phyloP scores from a whole-genome alignment of 805 yeast species.

The Metschnikowia cerradonensis region DNA sequence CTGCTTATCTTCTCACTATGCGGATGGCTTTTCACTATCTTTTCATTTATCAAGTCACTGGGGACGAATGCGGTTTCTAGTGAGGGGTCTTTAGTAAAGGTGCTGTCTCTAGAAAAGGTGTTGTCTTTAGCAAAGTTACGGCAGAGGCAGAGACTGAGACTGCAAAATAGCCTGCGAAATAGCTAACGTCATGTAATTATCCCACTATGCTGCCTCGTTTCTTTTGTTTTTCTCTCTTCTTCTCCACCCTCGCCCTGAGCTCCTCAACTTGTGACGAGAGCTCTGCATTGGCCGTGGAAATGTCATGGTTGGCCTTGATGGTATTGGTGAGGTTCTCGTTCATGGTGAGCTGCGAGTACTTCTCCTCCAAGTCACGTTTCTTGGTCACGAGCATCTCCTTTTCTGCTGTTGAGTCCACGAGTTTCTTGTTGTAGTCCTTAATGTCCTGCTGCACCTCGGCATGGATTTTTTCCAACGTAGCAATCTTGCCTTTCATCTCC shows the following conservation, averaged over 20 bases:
- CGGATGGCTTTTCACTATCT: no score
- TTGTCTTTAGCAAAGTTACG: no score
- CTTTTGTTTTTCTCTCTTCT: conserved; percentile 23
- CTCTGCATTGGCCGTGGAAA: conserved; percentile 29
- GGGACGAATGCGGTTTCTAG: no score
- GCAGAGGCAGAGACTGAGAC: no score
- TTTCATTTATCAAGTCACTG: no score
- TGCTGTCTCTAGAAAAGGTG: neutral
- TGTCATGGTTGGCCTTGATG: conserved; percentile 39
- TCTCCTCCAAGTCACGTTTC: conserved; percentile 18
- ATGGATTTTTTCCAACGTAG: conserved; percentile 32
- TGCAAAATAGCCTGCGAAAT: neutral
- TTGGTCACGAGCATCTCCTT: conserved; percentile 16
- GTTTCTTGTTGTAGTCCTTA: conserved; percentile 21
- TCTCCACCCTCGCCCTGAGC: conserved; percentile 23
- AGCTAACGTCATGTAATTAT: neutral
- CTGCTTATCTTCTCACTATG: no score
- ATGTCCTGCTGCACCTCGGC: conserved; percentile 25
- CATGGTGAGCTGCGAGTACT: conserved; percentile 33
- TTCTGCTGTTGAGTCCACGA: conserved; percentile 19
- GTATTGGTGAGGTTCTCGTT: conserved; percentile 36
- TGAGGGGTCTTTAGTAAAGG: neutral
- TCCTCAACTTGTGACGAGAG: conserved; percentile 32
- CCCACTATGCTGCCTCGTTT: conserved; percentile 1
- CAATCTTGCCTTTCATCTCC: conserved; percentile 26